Conservation (phyloP, 352 stramenopile genomes). For the Globisporangium nodosum region DNA sequence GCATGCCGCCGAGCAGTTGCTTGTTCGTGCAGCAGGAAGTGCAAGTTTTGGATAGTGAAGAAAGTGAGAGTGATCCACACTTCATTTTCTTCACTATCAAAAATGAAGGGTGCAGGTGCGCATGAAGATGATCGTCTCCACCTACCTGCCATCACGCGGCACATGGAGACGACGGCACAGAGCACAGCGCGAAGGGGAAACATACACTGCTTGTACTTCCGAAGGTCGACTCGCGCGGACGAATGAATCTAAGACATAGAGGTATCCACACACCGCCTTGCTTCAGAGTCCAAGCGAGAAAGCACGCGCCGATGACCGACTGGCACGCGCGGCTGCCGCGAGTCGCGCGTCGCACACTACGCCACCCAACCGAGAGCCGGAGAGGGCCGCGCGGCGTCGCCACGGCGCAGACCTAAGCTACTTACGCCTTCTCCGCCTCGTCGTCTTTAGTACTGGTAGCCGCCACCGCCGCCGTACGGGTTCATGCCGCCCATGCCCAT, state of each 20-base stretch:
- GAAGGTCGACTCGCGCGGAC: slow-evolving; percentile 5
- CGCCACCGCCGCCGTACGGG: slow-evolving; percentile 47
- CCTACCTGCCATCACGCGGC: no score
- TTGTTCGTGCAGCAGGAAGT: background rate
- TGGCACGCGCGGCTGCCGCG: no score
- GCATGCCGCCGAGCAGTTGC: slow-evolving; percentile 3
- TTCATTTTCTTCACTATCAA: background rate
- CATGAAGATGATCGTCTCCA: no score
- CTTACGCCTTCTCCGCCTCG: background rate
- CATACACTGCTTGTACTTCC: slow-evolving; percentile 12
- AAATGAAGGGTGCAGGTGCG: background rate
- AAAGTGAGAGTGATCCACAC: background rate
- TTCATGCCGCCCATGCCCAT: slow-evolving; percentile 33
- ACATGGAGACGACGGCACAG: background rate
- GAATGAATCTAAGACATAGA: slow-evolving; percentile 16
- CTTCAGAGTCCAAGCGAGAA: background rate
- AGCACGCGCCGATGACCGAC: no score
- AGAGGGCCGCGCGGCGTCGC: background rate
- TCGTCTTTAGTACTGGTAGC: slow-evolving; percentile 31
- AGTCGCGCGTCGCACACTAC: background rate
- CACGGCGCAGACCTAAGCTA: background rate
- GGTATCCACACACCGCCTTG: slow-evolving; percentile 7
- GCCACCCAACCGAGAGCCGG: background rate
- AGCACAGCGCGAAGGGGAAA: background rate
- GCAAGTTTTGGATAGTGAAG: background rate